Base-by-base conservation (phyloP, 768 basidiomycete genomes). In the Porpolomopsis calyptriformis region DNA sequence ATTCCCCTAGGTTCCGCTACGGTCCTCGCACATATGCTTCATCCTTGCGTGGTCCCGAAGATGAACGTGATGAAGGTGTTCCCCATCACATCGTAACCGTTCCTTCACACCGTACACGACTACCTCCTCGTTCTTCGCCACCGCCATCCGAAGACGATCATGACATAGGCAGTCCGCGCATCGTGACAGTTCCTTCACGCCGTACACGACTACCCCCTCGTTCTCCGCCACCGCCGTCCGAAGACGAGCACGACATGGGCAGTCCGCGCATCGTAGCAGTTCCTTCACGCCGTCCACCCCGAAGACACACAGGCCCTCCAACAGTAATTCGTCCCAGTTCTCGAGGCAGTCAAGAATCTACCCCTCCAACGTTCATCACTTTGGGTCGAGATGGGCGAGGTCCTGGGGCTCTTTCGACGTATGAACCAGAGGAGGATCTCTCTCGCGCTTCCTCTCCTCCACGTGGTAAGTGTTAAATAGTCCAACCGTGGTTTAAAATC, bases 291-390 rank as follows among this genome's bases (percentile, higher is more conserved):
- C 29, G 29, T 43, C 43, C 55, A 27, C 46, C n/a, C n/a, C n/a
- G n/a, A n/a, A n/a, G n/a, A n/a, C n/a, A n/a, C 24, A 40, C 49
- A 14, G 54, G 53, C 7, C 34, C 53, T 27, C 53, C 53, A 11
- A 53, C 45, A 25, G 45, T 49, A 18, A 40, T 40, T 24, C 53
- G 40, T 37, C 50, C 47, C 8, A 16, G 35, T 51, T 20, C 52
- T 49, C 19, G 16, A 40, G 46, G 4, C 4, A 11, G 36, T 35
- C 2, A 34, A 20, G 18, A 25, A 16, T 19, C 22, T 33, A 16
- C 40, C 23, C 11, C 4, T 27, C 43, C 40, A 14, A 43, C 42
- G 34, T 47, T 40, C 39, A 26, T 38, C 43, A 31, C 36, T 2
- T n/a, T 31, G 12, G 51, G 40, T 26, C 45, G 43, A 24, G 43